These are phyloP conservation scores for Venturia carpophila DNA, from an alignment of 2,329 filamentous ascomycete species.

Conservation along the genomic window DNA sequence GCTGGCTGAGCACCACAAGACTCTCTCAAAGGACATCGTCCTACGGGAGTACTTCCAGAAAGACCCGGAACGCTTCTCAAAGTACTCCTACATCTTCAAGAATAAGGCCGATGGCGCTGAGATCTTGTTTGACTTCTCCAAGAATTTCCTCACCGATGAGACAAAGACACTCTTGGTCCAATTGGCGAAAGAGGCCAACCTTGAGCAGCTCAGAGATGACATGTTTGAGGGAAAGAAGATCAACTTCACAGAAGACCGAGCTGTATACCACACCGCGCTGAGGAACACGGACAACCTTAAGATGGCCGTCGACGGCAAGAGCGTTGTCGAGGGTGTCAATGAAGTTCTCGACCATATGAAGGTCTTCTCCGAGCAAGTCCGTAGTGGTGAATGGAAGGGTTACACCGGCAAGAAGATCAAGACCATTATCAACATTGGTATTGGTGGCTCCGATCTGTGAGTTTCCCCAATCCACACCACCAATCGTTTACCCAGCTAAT, in stretches of 20 bases:
- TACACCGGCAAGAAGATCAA: conserved; percentile 96
- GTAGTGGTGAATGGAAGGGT: conserved; percentile 93
- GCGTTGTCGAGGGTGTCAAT: conserved; percentile 91
- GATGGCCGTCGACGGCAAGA: conserved; percentile 78
- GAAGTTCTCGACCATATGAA: conserved; percentile 94
- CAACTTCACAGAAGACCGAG: conserved; percentile 96
- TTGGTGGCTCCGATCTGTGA: conserved; percentile 96
- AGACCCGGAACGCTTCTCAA: conserved; percentile 80
- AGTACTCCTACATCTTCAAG: conserved; percentile 79
- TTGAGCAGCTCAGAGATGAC: conserved; percentile 89
- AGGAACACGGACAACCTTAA: conserved; percentile 80
- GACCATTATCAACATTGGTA: conserved; percentile 94
- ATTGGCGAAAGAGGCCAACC: conserved; percentile 80
- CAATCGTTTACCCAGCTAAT: conserved; percentile 7
- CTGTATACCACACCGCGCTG: conserved; percentile 90
- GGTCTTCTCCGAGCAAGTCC: conserved; percentile 90
- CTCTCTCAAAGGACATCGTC: conserved; percentile 79
- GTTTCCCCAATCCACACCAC: conserved; percentile 33
- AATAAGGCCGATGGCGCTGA: conserved; percentile 72
- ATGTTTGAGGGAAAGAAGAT: conserved; percentile 99
- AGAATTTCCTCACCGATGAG: conserved; percentile 95
- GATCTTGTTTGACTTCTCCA: conserved; percentile 96
- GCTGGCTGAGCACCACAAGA: conserved; percentile 84
- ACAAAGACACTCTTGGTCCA: conserved; percentile 79
- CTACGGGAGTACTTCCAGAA: conserved; percentile 88